Evolutionary conservation across 768 basidiomycete species (phyloP).

Genomic region (Naematelia aurantialba): DNA sequence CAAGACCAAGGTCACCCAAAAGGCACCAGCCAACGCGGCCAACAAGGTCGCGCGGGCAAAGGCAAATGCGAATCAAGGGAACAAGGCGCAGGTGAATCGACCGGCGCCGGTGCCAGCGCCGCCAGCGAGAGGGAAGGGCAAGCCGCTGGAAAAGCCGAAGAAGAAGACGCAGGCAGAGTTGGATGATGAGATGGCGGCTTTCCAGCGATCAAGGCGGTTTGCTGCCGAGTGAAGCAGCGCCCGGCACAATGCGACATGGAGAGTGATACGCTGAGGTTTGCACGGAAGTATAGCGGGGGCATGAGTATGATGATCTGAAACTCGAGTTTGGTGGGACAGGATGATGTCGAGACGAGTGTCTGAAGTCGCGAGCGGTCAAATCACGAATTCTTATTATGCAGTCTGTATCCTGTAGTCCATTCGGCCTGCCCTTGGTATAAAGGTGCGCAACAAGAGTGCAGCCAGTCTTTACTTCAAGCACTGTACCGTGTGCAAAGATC

Average conservation of each 20-base stretch:
- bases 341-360: neutral
- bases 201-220: constrained; percentile 33
- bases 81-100: neutral
- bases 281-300: too few species aligned
- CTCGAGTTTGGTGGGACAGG: neutral
- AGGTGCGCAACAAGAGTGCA: too few species aligned
- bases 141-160: constrained; percentile 23
- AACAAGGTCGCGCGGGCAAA: constrained; percentile 37
- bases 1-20: constrained; percentile 17
- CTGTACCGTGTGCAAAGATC: too few species aligned
- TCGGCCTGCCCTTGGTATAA: too few species aligned
- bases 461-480: too few species aligned
- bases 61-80: constrained; percentile 17
- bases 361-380: too few species aligned
- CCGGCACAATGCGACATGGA: too few species aligned
- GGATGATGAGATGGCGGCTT: constrained; percentile 44
- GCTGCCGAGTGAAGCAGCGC: constrained; percentile 11
- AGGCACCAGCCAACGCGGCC: neutral
- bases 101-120: too few species aligned
- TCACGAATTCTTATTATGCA: too few species aligned
- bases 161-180: constrained; percentile 37
- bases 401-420: too few species aligned
- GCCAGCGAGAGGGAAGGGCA: constrained; percentile 7
- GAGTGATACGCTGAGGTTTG: too few species aligned
- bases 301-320: neutral